Evolutionary conservation across 352 stramenopile species (phyloP).

Genomic region (Phytopythium mirpurense): DNA sequence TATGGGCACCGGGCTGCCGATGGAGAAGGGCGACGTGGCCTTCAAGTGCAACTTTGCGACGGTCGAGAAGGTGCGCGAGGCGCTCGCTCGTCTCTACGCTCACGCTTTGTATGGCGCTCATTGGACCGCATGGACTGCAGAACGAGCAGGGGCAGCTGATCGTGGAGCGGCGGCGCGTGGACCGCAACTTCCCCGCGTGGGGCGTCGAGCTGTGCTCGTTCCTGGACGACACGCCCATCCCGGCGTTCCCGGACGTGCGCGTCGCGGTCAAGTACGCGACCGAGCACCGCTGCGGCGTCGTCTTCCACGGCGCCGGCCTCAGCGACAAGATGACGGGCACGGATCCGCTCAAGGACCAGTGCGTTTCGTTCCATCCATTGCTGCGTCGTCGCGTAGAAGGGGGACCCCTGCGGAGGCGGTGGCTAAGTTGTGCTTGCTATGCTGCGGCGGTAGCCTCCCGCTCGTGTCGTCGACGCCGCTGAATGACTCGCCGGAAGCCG

Average conservation of each 20-base stretch:
- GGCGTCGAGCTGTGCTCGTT: conserved; percentile 81
- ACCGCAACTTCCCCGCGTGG: conserved; percentile 81
- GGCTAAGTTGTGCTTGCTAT: too few species aligned
- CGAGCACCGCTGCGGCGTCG: conserved; percentile 82
- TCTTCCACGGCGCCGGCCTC: conserved; percentile 75
- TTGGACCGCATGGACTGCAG: conserved; percentile 6
- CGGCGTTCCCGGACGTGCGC: conserved; percentile 54
- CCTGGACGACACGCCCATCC: conserved; percentile 51
- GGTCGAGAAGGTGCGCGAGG: conserved; percentile 28
- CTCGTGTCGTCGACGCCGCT: conserved; percentile 52
- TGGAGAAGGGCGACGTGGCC: conserved; percentile 82
- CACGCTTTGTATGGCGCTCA: too few species aligned
- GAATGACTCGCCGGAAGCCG: conserved; percentile 56
- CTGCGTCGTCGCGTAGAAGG: too few species aligned
- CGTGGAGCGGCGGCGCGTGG: conserved; percentile 67
- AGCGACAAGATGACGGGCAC: conserved; percentile 85
- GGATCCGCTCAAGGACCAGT: conserved; percentile 87
- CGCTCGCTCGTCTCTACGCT: not conserved
- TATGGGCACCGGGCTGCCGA: conserved; percentile 78
- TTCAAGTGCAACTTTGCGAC: conserved; percentile 91
- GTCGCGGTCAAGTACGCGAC: conserved; percentile 85
- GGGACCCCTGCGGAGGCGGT: too few species aligned
- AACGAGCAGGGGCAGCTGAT: conserved; percentile 62
- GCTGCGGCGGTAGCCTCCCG: conserved; percentile 37
- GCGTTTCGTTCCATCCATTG: conserved; percentile 12